Evolutionary conservation across 371 early-diverging fungal genomes (phyloP).

Genomic region (Saksenaea oblongispora): DNA sequence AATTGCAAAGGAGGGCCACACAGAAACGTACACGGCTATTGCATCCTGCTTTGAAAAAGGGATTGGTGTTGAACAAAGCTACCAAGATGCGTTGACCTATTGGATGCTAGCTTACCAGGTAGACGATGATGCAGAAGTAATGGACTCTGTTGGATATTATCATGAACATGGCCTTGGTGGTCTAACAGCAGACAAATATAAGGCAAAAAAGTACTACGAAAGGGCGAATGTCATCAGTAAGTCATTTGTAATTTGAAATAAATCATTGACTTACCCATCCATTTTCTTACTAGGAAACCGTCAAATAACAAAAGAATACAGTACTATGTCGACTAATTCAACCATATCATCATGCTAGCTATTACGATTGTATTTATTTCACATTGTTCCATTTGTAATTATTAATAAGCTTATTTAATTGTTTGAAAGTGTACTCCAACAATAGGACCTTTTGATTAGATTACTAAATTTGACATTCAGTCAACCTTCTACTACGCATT

Average conservation of each 20-base stretch:
- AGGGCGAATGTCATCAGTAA: background rate
- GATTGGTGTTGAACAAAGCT: conserved; percentile 18
- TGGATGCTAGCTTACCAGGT: conserved; percentile 19
- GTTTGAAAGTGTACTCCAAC: no score
- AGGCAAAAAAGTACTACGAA: conserved; percentile 3
- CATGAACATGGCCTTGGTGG: conserved; percentile 15
- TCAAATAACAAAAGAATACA: background rate
- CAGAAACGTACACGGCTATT: conserved; percentile 16
- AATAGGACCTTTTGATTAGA: no score
- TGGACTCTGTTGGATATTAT: conserved; percentile 14
- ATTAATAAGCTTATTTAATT: no score
- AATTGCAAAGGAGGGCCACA: conserved; percentile 18
- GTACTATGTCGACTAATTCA: background rate
- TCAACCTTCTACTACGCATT: no score
- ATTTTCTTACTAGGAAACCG: background rate
- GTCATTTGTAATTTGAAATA: background rate
- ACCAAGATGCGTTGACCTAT: conserved; percentile 13
- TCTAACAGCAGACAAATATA: background rate
- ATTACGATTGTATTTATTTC: background rate
- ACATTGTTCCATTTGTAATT: background rate
- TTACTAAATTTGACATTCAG: no score
- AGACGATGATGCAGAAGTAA: conserved; percentile 17
- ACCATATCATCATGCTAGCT: background rate
- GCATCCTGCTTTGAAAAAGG: conserved; percentile 30
- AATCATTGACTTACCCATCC: background rate